Percentiles rank a stretch among this genome's conserved stretches.
phyloP scores from a whole-genome alignment of 1,284 basidiomycete genomes.

The Pseudozyma sp. region DNA sequence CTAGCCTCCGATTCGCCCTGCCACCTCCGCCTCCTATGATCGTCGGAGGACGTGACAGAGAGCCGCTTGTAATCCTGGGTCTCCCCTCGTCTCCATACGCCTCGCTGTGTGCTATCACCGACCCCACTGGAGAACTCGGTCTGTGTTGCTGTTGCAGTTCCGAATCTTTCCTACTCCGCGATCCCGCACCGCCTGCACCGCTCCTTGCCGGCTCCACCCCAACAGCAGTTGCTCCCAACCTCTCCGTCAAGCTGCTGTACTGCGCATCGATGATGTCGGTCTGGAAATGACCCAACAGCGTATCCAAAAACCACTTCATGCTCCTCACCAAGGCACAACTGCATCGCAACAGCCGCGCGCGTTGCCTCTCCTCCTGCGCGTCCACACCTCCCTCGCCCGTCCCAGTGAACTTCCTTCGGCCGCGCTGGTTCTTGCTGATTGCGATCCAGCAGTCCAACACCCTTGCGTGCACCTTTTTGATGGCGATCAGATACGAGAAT shows the following conservation, averaged over 20 bases:
- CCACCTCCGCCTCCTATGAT: slow-evolving; percentile 18
- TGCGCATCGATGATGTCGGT: slow-evolving; percentile 89
- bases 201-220: slow-evolving; percentile 1
- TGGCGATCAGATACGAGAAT: slow-evolving; percentile 83
- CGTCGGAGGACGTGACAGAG: slow-evolving; percentile 21
- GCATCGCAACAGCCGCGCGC: slow-evolving; percentile 75
- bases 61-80: slow-evolving; percentile 21
- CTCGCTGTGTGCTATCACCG: slow-evolving; percentile 27
- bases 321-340: slow-evolving; percentile 86
- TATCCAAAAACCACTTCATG: slow-evolving; percentile 92
- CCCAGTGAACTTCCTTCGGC: slow-evolving; percentile 83
- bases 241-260: slow-evolving; percentile 76
- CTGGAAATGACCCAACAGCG: slow-evolving; percentile 76
- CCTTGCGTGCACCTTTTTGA: slow-evolving; percentile 82
- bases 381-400: slow-evolving; percentile 84
- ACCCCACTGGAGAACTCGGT: slow-evolving; percentile 17
- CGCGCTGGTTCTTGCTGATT: slow-evolving; percentile 83
- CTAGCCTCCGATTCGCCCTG: slow-evolving; percentile 16
- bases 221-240: slow-evolving; percentile 69
- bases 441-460: slow-evolving; percentile 84
- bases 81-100: slow-evolving; percentile 27
- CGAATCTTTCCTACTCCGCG: slow-evolving; percentile 29
- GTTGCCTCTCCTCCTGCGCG: slow-evolving; percentile 74
- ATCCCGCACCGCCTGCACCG: neutral
- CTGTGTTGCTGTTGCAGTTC: slow-evolving; percentile 8